A percentile compares a stretch with the other conserved stretches of the same genome.
Conservation (phyloP, 2,329 filamentous ascomycete species). For the Fusarium torulosum region DNA sequence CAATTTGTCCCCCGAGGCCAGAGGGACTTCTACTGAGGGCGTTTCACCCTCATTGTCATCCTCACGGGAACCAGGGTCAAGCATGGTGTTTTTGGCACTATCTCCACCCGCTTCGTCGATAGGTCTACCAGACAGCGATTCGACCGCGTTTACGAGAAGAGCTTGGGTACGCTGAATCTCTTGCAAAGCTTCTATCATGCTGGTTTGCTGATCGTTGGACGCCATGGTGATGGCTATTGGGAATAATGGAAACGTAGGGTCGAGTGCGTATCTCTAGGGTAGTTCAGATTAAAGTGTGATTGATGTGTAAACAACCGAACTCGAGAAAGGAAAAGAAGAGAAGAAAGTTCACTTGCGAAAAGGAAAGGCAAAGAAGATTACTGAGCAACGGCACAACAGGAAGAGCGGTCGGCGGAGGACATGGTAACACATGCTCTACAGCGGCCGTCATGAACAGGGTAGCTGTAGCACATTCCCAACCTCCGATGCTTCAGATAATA, state of each 20-base stretch:
- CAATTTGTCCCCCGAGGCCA: slow-evolving; percentile 32
- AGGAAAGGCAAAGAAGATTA: slow-evolving; percentile 14
- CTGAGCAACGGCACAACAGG: slow-evolving; percentile 34
- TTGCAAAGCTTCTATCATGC: slow-evolving; percentile 51
- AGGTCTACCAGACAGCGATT: slow-evolving; percentile 54
- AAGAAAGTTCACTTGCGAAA: slow-evolving; percentile 1
- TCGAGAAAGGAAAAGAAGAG: slow-evolving; percentile 3
- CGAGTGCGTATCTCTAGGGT: slow-evolving; percentile 29
- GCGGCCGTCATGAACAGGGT: slow-evolving; percentile 33
- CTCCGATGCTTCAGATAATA: slow-evolving; percentile 35
- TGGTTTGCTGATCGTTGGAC: slow-evolving; percentile 36
- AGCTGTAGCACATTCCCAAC: slow-evolving; percentile 26
- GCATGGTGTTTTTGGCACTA: slow-evolving; percentile 19
- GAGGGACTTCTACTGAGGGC: slow-evolving; percentile 26
- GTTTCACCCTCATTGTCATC: slow-evolving; percentile 18
- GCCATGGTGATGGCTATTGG: slow-evolving; percentile 41
- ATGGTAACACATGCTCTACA: slow-evolving; percentile 31
- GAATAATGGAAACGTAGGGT: slow-evolving; percentile 6
- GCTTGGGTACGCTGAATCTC: slow-evolving; percentile 59
- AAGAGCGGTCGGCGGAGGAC: slow-evolving; percentile 42
- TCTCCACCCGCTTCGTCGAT: slow-evolving; percentile 29
- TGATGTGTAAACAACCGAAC: neutral
- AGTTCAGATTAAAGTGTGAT: neutral
- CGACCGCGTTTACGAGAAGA: slow-evolving; percentile 56
- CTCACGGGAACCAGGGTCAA: slow-evolving; percentile 25